Evolutionary conservation across 1,139 yeast species (phyloP).

Genomic region (Yamadazyma kanchanaburiensis): DNA sequence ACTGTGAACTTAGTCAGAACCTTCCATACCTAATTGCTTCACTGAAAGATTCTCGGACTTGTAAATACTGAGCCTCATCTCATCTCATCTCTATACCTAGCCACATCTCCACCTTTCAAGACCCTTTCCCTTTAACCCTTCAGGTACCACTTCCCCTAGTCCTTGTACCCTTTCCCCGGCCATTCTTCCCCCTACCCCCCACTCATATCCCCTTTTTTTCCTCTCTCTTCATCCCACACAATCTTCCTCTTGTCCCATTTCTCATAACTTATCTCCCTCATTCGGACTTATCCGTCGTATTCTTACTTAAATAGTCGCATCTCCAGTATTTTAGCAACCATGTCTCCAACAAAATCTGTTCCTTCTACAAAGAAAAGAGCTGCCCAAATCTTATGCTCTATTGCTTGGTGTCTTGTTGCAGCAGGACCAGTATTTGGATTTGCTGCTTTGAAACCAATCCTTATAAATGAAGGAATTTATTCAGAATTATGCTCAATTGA

Average conservation of each 20-base stretch:
- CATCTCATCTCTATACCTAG: not conserved
- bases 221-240: not conserved
- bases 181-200: not conserved
- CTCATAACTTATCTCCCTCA: not conserved
- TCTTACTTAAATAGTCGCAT: not conserved
- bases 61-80: too few relatives aligned
- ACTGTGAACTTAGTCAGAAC: too few relatives aligned
- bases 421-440: slow-evolving; percentile 95
- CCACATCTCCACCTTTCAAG: not conserved
- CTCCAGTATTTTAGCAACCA: not conserved
- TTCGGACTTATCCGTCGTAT: too few relatives aligned
- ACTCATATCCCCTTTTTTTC: not conserved
- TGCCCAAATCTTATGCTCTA: slow-evolving; percentile 53
- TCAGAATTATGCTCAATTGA: slow-evolving; percentile 47
- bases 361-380: slow-evolving; percentile 18
- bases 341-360: slow-evolving; percentile 1
- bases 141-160: not conserved
- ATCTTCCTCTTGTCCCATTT: too few relatives aligned
- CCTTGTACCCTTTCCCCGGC: not conserved
- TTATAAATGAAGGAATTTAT: slow-evolving; percentile 77
- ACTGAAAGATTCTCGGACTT: too few relatives aligned
- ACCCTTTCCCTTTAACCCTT: not conserved
- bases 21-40: too few relatives aligned
- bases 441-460: slow-evolving; percentile 86
- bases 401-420: slow-evolving; percentile 81